Evolutionary conservation across 495 filamentous ascomycete genomes (phyloP).

Genomic region (Pseudoneurospora amorphoporcata): DNA sequence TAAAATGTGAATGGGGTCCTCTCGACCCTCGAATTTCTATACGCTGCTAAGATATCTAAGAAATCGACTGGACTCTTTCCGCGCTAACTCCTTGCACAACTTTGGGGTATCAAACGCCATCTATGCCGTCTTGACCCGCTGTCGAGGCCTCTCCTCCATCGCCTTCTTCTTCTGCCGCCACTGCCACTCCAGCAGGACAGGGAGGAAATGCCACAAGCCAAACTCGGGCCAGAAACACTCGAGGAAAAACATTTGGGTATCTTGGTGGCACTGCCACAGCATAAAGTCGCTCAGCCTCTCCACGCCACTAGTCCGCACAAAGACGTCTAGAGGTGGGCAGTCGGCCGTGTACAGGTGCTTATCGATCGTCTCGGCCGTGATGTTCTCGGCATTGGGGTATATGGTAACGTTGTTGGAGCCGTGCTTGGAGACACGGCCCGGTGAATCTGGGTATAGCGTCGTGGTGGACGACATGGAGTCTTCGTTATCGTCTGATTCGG

Average conservation of each 20-base stretch:
- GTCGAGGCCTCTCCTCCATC: constrained; percentile 27
- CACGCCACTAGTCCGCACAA: constrained; percentile 85
- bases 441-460: constrained; percentile 33
- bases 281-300: constrained; percentile 91
- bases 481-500: constrained; percentile 34
- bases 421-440: constrained; percentile 33
- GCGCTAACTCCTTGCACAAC: not conserved
- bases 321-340: constrained; percentile 77
- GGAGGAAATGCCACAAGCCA: constrained; percentile 87
- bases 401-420: constrained; percentile 20
- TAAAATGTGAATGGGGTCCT: not conserved
- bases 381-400: constrained; percentile 63
- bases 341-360: constrained; percentile 75
- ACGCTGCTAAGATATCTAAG: not conserved
- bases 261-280: constrained; percentile 93
- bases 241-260: constrained; percentile 85
- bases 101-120: not conserved
- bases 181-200: constrained; percentile 88
- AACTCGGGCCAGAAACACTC: constrained; percentile 95
- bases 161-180: constrained; percentile 49
- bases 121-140: constrained; percentile 17
- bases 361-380: constrained; percentile 67
- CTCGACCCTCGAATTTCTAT: not conserved
- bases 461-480: constrained; percentile 45
- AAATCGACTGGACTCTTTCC: not conserved